Evolutionary conservation across 2,329 filamentous ascomycete species (phyloP).

Genomic region (Sporothrix curviconia): DNA sequence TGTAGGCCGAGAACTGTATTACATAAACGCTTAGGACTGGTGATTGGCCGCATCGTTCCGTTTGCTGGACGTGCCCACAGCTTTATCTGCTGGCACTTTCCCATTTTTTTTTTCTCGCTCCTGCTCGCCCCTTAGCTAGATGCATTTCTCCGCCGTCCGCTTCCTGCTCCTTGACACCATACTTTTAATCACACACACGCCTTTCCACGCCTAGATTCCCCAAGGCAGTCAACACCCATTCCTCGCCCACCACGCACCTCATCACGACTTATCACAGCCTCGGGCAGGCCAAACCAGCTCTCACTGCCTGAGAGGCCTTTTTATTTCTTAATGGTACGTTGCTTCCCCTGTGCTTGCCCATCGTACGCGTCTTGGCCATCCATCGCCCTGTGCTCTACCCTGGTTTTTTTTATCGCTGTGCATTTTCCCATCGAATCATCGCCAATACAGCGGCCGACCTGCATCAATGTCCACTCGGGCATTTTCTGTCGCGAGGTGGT

Average conservation of each 20-base stretch:
- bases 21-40: neutral
- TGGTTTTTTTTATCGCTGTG: neutral
- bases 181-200: slow-evolving; percentile 17
- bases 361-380: neutral
- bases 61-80: neutral
- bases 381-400: neutral
- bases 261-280: slow-evolving; percentile 3
- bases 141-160: slow-evolving; percentile 12
- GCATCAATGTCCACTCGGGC: slow-evolving; percentile 13
- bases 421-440: slow-evolving; percentile 16
- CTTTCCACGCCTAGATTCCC: slow-evolving; percentile 16
- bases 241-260: slow-evolving; percentile 1
- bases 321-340: slow-evolving; percentile 6
- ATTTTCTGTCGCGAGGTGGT: neutral
- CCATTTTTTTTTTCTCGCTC: slow-evolving; percentile 11
- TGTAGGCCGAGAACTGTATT: neutral
- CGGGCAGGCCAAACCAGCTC: neutral
- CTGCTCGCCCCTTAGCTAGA: slow-evolving; percentile 12
- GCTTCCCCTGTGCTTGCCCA: neutral
- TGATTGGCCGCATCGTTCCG: slow-evolving; percentile 9
- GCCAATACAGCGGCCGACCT: slow-evolving; percentile 14
- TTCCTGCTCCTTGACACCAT: slow-evolving; percentile 16
- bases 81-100: slow-evolving; percentile 6
- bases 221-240: slow-evolving; percentile 10
- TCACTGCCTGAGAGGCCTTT: neutral